Percentiles rank a stretch among this genome's conserved stretches.
Evolutionary conservation across 108 stramenopile genomes (phyloP).

Genomic region (Pseudonitzschia delicatissima): DNA sequence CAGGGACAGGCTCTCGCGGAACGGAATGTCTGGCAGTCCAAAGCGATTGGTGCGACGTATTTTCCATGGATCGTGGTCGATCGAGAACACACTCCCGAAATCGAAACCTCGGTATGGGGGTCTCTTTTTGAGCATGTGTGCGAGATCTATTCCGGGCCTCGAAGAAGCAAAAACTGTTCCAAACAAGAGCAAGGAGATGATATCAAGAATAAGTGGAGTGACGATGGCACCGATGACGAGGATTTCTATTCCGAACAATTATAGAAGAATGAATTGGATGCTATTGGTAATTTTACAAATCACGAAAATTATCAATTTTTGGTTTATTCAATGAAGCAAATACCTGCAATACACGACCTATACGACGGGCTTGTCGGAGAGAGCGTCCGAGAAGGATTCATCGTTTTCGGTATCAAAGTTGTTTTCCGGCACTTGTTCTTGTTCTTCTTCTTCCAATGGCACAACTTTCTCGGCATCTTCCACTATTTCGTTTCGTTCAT

Average conservation of each 20-base stretch:
- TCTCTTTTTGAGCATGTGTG: not conserved
- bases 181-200: not conserved
- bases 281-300: no score
- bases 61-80: constrained; percentile 1
- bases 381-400: no score
- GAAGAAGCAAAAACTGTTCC: not conserved
- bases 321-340: no score
- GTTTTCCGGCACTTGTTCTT: no score
- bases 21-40: not conserved
- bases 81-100: not conserved
- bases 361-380: no score
- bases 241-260: not conserved
- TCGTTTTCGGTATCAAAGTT: no score
- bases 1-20: not conserved
- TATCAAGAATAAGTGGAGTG: not conserved
- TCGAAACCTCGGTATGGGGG: not conserved
- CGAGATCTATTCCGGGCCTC: not conserved
- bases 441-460: no score
- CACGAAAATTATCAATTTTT: no score
- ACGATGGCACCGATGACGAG: not conserved
- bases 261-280: not conserved
- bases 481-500: no score
- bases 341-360: no score
- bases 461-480: no score
- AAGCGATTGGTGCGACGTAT: not conserved